Base-by-base conservation (phyloP, 2,329 filamentous ascomycete species). In the Apiospora hydei region DNA sequence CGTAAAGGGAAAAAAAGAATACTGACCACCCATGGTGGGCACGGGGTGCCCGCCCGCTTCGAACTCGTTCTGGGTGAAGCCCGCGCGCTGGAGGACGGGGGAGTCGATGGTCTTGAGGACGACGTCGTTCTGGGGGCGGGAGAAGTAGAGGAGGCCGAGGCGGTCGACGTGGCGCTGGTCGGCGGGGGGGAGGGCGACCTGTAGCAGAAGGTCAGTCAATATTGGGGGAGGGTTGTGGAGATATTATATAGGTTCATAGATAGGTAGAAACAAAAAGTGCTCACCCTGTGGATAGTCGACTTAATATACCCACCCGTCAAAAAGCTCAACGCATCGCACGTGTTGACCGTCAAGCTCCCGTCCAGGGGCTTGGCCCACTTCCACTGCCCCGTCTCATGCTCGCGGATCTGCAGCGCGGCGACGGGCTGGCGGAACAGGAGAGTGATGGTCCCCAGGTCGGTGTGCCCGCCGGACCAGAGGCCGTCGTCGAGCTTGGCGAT, bases 371-470 rank as follows among this genome's bases (percentile, higher is more conserved):
- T 79, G 7, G 85, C 84, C 78, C 82, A 87, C 53, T 83, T 86
- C 85, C 85, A 87, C 21, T 83, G 72, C 4, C 82, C 82, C 13
- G 83, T 80, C 0, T 81, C 78, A 53, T 83, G 82, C 8, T 83
- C 83, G 47, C 72, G 70, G 74, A 89, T 86, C 75, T 89, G 87
- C 14, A 89, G 81, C 1, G 85, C 87, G 0, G 86, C 85, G 18
- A 89, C 84, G 0, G 87, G 87, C 74, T 89, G 87, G 0, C 87
- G 83, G 81, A 89, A 89, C 0, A 89, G 83, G 4, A 89, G 81
- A 0, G 87, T 89, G 0, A 89, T 80, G 0, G 85, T 87, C 0
- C 87, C 87, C 0, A 89, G 79, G 75, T 89, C 87, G 0, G 87
- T 89, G 76, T 89, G 87, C 0, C 87, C 87, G 0, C 80, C 80